Evolutionary conservation across 164 flowering plant species (phyloP), one percentile per base, ranked within the genome.

Genomic region (Kingdonia uniflora): DNA sequence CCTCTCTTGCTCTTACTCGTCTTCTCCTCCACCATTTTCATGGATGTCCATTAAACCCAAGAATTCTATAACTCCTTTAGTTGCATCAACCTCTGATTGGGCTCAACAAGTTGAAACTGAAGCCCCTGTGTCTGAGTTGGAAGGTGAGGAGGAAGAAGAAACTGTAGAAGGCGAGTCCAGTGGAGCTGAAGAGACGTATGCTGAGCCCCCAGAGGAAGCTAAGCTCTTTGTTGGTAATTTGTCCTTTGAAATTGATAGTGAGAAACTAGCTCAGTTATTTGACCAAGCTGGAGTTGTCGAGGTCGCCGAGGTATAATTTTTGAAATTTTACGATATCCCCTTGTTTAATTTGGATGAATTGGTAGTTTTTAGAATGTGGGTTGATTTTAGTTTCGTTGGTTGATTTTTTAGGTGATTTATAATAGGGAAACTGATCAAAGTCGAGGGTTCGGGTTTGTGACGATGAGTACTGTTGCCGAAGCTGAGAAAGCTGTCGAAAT

Each of bases 381-480:
- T 5, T 59, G 55, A 26, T 40, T 13, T 50, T 24, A 19, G 55
- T 66, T 13, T 54, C 29, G 48, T 40, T 11, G 20, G n/a, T n/a
- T n/a, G n/a, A n/a, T n/a, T 20, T 70, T 64, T 19, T 54, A 79
- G 84, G 76, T 81, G 10, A 76, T 79, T 48, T 82, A 76, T 67
- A 76, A 75, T 29, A 69, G 82, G 61, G 72, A 77, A 19, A 79
- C 81, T 3, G 76, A 69, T 49, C 78, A 65, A 66, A 82, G 85
- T 61, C 76, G 83, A 45, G 88, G 88, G 13, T 80, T 82, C 54
- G 88, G 78, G 12, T 82, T 82, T 58, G 81, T 80, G 1, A 76
- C 81, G 1, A 74, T 82, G 83, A 72, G 74, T 51, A 74, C 81
- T 24, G 77, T 74, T 52, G 88, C 76, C 52, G 83, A 80, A 54